Base-by-base conservation (phyloP, 371 early-diverging fungal genomes). In the Capniomyces stellatus region DNA sequence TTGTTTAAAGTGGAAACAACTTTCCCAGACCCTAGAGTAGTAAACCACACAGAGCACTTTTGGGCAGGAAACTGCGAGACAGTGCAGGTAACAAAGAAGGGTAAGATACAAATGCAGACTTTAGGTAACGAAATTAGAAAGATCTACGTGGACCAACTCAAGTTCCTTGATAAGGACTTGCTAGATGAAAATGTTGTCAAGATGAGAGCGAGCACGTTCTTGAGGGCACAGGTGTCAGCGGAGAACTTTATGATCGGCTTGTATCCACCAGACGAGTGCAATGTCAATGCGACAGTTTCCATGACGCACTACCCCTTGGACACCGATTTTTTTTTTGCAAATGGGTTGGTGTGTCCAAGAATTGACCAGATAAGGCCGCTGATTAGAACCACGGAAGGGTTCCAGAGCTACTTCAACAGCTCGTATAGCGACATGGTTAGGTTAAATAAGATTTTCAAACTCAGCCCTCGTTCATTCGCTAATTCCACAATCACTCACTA, bases 81-180 rank as follows among this genome's bases (percentile, higher is more conserved):
- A 2, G 75, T 73, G 15, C 71, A 77, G 52, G 59, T 77, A 49
- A 77, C 78, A 0, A 63, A 67, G 6, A 57, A 58, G 18, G 78
- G 78, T 8, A 73, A 68, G 27, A 46, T 52, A 22, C 75, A 76
- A 55, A 74, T 73, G 51, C 59, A 62, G 29, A 42, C 42, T n/a
- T 48, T 77, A 35, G 78, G 78, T 29, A 52, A 63, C 12, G 59
- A 64, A 2, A 62, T 76, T 39, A 67, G 74, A 29, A 51, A 55
- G 13, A 69, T 77, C 31, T 77, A 77, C 40, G 65, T 77, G 10
- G 69, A 74, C 44, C 62, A 74, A 54, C 58, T 73, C 29, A 61
- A 63, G n/a, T 63, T 67, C 29, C 52, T 77, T 24, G 58, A 70
- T 27, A 25, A 19, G 25, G n/a, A 49, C 10, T 8, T 25, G 10